Evolutionary conservation across 495 filamentous ascomycete species (phyloP).

Genomic region (Baudoinia panamericana): DNA sequence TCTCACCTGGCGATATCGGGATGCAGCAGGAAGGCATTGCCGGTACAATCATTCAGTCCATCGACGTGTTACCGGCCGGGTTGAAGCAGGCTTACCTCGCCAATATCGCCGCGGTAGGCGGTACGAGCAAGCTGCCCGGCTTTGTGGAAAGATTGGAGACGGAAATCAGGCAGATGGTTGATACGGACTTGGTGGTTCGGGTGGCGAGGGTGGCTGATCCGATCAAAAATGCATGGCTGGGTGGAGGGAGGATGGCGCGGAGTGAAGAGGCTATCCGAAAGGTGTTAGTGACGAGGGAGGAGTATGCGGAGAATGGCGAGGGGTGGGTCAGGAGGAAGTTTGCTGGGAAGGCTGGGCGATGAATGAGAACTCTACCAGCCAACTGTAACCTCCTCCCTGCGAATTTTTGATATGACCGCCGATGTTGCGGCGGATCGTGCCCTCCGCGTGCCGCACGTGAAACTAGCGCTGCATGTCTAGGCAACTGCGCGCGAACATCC

Average conservation of each 20-base stretch:
- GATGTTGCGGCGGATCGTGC: too few species aligned
- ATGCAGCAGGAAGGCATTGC: conserved; percentile 73
- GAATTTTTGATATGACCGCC: too few species aligned
- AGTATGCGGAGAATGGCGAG: conserved; percentile 80
- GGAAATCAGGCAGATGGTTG: conserved; percentile 12
- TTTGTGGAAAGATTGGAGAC: conserved; percentile 60
- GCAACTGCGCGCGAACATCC: too few species aligned
- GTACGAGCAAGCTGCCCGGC: conserved; percentile 64
- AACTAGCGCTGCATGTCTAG: too few species aligned
- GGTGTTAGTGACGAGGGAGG: conserved; percentile 64
- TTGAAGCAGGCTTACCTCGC: conserved; percentile 25
- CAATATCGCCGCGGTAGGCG: conserved; percentile 82
- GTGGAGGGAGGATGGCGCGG: conserved; percentile 60
- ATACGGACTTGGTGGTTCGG: conserved; percentile 11
- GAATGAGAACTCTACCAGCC: too few species aligned
- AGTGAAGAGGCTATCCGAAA: conserved; percentile 48
- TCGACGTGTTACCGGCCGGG: conserved; percentile 61
- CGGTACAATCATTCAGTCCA: conserved; percentile 64
- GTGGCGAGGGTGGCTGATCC: conserved; percentile 27
- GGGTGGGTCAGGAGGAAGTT: conserved; percentile 69
- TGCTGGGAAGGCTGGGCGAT: conserved; percentile 24
- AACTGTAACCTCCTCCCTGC: too few species aligned
- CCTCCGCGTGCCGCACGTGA: too few species aligned
- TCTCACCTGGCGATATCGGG: conserved; percentile 75
- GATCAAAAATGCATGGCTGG: conserved; percentile 70